Evolutionary conservation across 768 basidiomycete genomes (phyloP).

Genomic region (Rhodosporidiobolus sp.): DNA sequence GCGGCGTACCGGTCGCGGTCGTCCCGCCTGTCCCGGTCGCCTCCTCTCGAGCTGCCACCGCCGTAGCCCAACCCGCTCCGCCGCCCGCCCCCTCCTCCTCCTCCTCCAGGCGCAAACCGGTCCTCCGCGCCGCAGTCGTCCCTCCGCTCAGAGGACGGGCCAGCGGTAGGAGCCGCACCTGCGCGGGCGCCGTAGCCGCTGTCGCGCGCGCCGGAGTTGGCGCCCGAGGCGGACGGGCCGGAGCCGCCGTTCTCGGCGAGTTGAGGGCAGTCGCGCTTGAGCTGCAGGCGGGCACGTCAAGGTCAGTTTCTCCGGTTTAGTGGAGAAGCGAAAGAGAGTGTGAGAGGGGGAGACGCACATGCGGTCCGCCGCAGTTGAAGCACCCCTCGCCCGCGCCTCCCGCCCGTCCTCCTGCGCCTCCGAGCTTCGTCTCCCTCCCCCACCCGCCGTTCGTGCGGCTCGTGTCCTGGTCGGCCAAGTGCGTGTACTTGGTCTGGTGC

Average conservation of each 20-base stretch:
- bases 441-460: slow-evolving; percentile 20
- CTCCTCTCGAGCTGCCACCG: neutral
- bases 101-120: neutral
- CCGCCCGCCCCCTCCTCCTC: neutral
- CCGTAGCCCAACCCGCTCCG: neutral
- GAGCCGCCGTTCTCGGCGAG: neutral
- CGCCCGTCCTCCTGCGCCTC: slow-evolving; percentile 31
- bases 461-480: slow-evolving; percentile 91
- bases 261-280: slow-evolving; percentile 41
- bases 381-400: slow-evolving; percentile 60
- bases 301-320: too few relatives aligned
- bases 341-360: slow-evolving; percentile 53
- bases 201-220: slow-evolving; percentile 15
- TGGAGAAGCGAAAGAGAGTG: neutral
- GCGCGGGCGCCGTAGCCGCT: slow-evolving; percentile 17
- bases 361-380: slow-evolving; percentile 89
- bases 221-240: slow-evolving; percentile 21
- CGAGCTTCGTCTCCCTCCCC: neutral
- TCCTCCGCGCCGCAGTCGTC: too few relatives aligned
- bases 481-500: slow-evolving; percentile 91
- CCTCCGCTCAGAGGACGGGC: neutral
- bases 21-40: neutral
- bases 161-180: slow-evolving; percentile 5
- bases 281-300: neutral
- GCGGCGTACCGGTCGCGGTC: neutral